Percentiles rank a stretch among this genome's conserved stretches.
phyloP scores from a whole-genome alignment of 164 flowering plant species.

The Aristolochia californica region DNA sequence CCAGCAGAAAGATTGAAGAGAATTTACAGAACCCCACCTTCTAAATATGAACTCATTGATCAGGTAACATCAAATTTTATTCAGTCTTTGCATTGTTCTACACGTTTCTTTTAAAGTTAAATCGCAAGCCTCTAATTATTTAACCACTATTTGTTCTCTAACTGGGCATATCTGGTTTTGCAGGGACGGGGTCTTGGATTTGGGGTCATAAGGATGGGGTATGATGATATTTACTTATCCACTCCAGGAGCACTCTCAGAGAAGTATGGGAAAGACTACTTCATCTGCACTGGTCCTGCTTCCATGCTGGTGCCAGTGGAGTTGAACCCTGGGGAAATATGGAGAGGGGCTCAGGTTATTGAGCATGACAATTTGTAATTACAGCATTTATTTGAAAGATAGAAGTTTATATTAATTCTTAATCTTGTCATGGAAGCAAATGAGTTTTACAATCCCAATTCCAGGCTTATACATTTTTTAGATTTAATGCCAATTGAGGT shows the following conservation, averaged over 20 bases:
- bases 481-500: too few species aligned
- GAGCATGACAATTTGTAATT: slow-evolving; percentile 82
- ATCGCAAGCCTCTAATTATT: neutral
- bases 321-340: slow-evolving; percentile 61
- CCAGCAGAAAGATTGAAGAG: slow-evolving; percentile 61
- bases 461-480: too few species aligned
- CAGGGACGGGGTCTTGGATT: slow-evolving; percentile 71
- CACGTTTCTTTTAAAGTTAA: neutral
- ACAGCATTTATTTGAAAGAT: slow-evolving; percentile 1
- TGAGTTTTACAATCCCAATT: slow-evolving; percentile 2
- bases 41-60: slow-evolving; percentile 75
- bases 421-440: slow-evolving; percentile 3
- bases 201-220: slow-evolving; percentile 72
- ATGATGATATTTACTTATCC: slow-evolving; percentile 52
- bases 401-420: neutral
- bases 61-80: slow-evolving; percentile 41
- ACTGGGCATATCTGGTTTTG: slow-evolving; percentile 1
- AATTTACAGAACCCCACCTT: slow-evolving; percentile 50
- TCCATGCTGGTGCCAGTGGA: slow-evolving; percentile 69
- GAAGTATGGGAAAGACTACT: slow-evolving; percentile 62
- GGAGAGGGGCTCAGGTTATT: slow-evolving; percentile 85
- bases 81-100: neutral
- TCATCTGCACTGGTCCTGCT: slow-evolving; percentile 84
- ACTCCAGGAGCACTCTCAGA: slow-evolving; percentile 66
- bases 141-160: neutral